These are phyloP conservation scores for Hibiscus tridactylites DNA, from an alignment of 345 rosid species.

Conservation along the genomic window DNA sequence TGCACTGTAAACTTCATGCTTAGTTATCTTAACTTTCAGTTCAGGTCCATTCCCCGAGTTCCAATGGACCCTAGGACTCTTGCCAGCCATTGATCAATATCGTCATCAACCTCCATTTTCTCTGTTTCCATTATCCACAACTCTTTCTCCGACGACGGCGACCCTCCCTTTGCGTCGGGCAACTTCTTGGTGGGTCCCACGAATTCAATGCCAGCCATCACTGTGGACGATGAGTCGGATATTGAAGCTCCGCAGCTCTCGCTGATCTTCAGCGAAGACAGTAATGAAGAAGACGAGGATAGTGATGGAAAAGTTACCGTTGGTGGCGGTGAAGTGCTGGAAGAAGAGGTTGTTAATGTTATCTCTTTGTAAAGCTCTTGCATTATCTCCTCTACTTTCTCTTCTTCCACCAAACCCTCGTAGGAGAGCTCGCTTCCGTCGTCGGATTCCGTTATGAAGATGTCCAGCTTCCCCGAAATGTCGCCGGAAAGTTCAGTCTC, in stretches of 20 bases:
- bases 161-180: background rate
- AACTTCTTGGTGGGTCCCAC: slow-evolving; percentile 1
- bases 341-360: slow-evolving; percentile 3
- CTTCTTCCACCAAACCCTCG: slow-evolving; percentile 25
- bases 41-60: slow-evolving; percentile 21
- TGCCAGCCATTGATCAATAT: background rate
- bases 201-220: slow-evolving; percentile 30
- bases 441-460: slow-evolving; percentile 21
- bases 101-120: background rate
- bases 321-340: background rate
- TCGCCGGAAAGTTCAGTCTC: slow-evolving; percentile 5
- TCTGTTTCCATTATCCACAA: background rate
- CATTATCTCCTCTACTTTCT: slow-evolving; percentile 38
- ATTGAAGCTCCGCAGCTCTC: slow-evolving; percentile 35
- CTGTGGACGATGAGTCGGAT: slow-evolving; percentile 22
- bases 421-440: slow-evolving; percentile 20
- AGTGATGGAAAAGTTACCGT: background rate
- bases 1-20: too few relatives aligned
- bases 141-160: background rate
- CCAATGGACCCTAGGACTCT: slow-evolving; percentile 20
- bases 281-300: background rate
- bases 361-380: slow-evolving; percentile 38
- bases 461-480: background rate
- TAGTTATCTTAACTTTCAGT: background rate
- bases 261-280: slow-evolving; percentile 1